Percentiles rank a stretch among this genome's conserved stretches.
Conservation (phyloP, 805 yeast genomes). For the Lachancea kluyveri region DNA sequence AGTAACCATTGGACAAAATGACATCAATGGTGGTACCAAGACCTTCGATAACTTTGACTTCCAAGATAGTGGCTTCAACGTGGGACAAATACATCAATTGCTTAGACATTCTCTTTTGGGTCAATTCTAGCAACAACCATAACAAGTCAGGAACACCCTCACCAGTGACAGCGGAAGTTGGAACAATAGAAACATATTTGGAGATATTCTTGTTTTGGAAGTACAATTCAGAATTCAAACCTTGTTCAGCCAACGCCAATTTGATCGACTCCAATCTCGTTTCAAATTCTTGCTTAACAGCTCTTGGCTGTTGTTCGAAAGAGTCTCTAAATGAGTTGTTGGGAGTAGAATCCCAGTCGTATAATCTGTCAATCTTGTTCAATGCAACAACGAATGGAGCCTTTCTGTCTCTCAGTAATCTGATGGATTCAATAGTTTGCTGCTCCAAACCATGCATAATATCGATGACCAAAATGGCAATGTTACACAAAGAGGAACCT, state of each 20-base stretch:
- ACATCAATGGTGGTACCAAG: constrained; percentile 98
- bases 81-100: constrained; percentile 89
- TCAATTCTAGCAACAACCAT: constrained; percentile 89
- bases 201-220: constrained; percentile 92
- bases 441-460: constrained; percentile 99
- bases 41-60: constrained; percentile 98
- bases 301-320: constrained; percentile 66
- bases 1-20: constrained; percentile 90
- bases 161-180: constrained; percentile 98
- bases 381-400: constrained; percentile 97
- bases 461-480: constrained; percentile 96
- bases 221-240: constrained; percentile 94
- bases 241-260: constrained; percentile 93
- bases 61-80: constrained; percentile 93
- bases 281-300: constrained; percentile 90
- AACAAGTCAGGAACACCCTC: constrained; percentile 99
- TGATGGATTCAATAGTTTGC: constrained; percentile 92
- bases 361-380: constrained; percentile 95
- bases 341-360: constrained; percentile 88
- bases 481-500: constrained; percentile 98
- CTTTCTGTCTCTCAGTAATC: constrained; percentile 88
- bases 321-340: constrained; percentile 96
- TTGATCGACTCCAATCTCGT: constrained; percentile 80
- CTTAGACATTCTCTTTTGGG: constrained; percentile 98
- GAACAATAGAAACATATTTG: constrained; percentile 91